Conservation (phyloP, 2,329 filamentous ascomycete genomes). For the Camillea tinctor region DNA sequence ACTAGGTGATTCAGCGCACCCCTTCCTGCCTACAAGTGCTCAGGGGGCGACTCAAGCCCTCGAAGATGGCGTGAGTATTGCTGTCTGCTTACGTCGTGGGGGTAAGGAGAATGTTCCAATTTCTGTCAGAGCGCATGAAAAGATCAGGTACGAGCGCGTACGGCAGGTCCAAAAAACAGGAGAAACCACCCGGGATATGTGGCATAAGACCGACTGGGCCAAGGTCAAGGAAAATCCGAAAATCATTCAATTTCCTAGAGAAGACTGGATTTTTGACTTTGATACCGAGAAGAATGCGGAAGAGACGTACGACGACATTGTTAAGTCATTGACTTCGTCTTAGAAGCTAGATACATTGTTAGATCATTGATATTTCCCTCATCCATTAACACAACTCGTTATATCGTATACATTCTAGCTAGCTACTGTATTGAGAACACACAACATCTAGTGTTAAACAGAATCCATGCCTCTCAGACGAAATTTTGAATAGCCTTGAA, state of each 20-base stretch:
- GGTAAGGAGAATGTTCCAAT: conserved; percentile 38
- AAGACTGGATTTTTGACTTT: conserved; percentile 52
- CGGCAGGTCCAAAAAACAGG: conserved; percentile 49
- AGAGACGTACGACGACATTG: conserved; percentile 35
- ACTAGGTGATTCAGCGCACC: conserved; percentile 50
- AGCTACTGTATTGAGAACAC: too few species aligned
- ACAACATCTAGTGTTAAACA: too few species aligned
- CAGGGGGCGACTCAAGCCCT: conserved; percentile 51
- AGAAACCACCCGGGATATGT: conserved; percentile 49
- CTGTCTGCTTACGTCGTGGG: conserved; percentile 40
- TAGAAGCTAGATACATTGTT: conserved; percentile 4
- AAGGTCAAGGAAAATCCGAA: conserved; percentile 47
- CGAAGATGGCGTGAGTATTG: conserved; percentile 49
- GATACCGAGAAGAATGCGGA: conserved; percentile 48
- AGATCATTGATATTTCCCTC: background rate
- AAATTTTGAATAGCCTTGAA: too few species aligned
- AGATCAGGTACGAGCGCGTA: conserved; percentile 49
- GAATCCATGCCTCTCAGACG: too few species aligned
- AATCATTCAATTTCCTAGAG: conserved; percentile 46
- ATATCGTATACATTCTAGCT: too few species aligned
- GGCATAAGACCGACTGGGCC: conserved; percentile 55
- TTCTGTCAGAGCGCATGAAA: conserved; percentile 43
- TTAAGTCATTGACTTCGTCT: conserved; percentile 24
- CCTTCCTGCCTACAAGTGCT: conserved; percentile 47
- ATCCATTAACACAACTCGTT: too few species aligned